Evolutionary conservation across 352 stramenopile genomes (phyloP).

Genomic region (Phytopythium montanum): DNA sequence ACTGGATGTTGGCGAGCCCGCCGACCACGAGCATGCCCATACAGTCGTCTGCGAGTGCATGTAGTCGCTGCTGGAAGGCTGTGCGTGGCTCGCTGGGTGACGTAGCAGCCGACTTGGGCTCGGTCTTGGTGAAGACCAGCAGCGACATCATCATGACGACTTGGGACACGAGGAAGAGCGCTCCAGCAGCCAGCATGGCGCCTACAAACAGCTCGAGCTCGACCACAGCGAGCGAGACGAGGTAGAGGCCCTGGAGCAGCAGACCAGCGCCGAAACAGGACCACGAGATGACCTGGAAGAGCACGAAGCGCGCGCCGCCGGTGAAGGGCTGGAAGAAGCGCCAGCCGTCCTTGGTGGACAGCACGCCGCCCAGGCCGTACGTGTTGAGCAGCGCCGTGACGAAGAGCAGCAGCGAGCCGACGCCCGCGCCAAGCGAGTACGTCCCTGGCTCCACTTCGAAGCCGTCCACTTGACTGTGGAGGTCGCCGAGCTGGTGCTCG

Average conservation of each 20-base stretch:
- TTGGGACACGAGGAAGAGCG: slow-evolving; percentile 61
- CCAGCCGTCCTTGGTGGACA: slow-evolving; percentile 75
- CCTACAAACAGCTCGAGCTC: slow-evolving; percentile 80
- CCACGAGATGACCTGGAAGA: slow-evolving; percentile 78
- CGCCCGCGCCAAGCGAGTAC: slow-evolving; percentile 51
- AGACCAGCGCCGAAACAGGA: slow-evolving; percentile 68
- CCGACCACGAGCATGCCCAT: slow-evolving; percentile 44
- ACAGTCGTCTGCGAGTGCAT: slow-evolving; percentile 49
- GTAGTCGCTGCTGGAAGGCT: slow-evolving; percentile 27
- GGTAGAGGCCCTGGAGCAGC: slow-evolving; percentile 67
- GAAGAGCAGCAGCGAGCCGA: slow-evolving; percentile 65
- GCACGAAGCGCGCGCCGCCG: slow-evolving; percentile 67
- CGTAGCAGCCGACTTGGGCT: slow-evolving; percentile 4
- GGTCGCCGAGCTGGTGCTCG: too few relatives aligned
- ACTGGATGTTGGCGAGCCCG: slow-evolving; percentile 63
- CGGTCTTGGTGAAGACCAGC: slow-evolving; percentile 40
- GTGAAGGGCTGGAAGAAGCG: slow-evolving; percentile 84
- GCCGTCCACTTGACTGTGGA: too few relatives aligned
- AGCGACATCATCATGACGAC: slow-evolving; percentile 84
- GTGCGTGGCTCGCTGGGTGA: slow-evolving; percentile 1
- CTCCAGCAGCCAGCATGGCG: slow-evolving; percentile 57
- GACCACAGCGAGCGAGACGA: slow-evolving; percentile 74
- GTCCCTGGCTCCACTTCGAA: slow-evolving; percentile 7
- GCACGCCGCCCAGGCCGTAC: slow-evolving; percentile 70
- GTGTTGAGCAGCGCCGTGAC: slow-evolving; percentile 81